Base-by-base conservation (phyloP, 2,329 filamentous ascomycete genomes). In the Leptographium flavum region DNA sequence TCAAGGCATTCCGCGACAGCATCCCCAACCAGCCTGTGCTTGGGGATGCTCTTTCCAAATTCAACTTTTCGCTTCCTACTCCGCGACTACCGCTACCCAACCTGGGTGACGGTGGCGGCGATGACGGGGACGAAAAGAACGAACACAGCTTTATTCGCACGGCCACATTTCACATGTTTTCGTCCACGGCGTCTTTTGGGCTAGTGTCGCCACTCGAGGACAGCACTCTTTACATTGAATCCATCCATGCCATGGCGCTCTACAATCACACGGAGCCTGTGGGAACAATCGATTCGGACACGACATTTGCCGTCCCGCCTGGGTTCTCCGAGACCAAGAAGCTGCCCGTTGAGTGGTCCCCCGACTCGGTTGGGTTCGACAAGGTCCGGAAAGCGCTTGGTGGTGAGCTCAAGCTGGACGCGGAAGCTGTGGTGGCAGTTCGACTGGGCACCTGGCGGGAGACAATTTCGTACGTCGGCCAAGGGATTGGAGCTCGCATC, bases 131-230 rank as follows among this genome's bases (percentile, higher is more conserved):
- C 57, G 62, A 61, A 21, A 37, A 59, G 9, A 57, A 58, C 27
- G 58, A 58, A 17, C 62, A 65, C 22, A 47, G 42, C 52, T 95
- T 96, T 60, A 87, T 98, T 54, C 76, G 82, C 58, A 80, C 86
- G 54, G 85, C 88, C 11, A 90, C 81, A 7, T 80, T 98, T 62
- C 87, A 96, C 63, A 63, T 96, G 43, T 72, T 92, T 50, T 83
- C 85, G 15, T 94, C 87, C 1, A 87, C 87, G 0, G 90, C 90
- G 4, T 78, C 81, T 1, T 95, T 98, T 61, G 79, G 76, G 0
- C 71, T 96, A 21, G 71, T 80, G 33, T 95, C 88, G 0, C 92
- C 92, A 0, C 68, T 96, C 9, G 64, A 69, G 35, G 67, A 78
- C 47, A 83, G 83, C 43, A 86, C 79, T 1, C 63, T 96, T 17